Evolutionary conservation across 768 basidiomycete species (phyloP).

Genomic region (Leccinum boreale): DNA sequence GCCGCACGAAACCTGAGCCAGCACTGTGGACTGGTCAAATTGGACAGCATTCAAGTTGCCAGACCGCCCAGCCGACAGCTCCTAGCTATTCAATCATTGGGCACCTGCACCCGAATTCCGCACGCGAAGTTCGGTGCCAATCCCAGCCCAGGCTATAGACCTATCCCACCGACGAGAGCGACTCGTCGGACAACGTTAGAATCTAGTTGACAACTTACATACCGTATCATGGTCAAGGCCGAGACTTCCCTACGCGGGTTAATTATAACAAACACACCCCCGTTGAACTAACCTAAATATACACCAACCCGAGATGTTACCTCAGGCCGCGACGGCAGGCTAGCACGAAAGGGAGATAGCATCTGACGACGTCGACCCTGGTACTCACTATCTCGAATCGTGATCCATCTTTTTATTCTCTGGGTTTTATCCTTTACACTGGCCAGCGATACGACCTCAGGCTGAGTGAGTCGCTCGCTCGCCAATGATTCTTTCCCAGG

Average conservation of each 20-base stretch:
- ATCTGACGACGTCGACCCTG: not conserved
- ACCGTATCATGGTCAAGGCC: not conserved
- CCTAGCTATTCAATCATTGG: too few species aligned
- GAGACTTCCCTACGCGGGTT: not conserved
- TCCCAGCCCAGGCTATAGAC: too few species aligned
- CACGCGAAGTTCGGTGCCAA: too few species aligned
- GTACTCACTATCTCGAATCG: not conserved
- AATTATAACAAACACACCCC: not conserved
- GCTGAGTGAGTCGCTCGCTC: not conserved
- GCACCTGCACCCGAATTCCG: too few species aligned
- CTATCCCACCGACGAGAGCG: too few species aligned
- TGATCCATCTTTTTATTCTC: not conserved
- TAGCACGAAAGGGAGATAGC: not conserved
- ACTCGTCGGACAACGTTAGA: not conserved
- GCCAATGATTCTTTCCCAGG: not conserved
- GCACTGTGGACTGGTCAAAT: not conserved
- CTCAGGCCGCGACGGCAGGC: not conserved
- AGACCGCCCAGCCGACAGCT: not conserved
- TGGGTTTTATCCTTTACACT: not conserved
- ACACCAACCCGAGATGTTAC: not conserved
- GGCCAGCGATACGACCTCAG: not conserved
- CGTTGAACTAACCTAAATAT: not conserved
- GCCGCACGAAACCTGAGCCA: not conserved
- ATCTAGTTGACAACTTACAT: too few species aligned
- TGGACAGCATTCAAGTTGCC: not conserved